Evolutionary conservation across 176 grass and related monocot species (phyloP), one percentile per base, ranked within the genome.

Genomic region (Triticum monococcum): DNA sequence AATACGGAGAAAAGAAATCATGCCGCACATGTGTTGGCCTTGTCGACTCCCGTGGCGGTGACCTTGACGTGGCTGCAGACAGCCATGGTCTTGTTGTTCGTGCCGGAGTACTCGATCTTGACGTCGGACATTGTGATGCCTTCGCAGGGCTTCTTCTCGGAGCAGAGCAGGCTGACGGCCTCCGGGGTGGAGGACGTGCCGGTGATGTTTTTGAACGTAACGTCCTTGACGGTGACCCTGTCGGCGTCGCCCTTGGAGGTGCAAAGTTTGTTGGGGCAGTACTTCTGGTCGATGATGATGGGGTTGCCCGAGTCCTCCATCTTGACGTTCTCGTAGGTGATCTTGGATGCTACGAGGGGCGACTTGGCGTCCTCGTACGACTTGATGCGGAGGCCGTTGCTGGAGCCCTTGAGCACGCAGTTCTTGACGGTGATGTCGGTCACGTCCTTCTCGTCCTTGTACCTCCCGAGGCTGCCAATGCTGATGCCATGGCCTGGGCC

Each of bases 401-500:
- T 72, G 7, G 81, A 90, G 12, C 76, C 83, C 30, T 83, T 88
- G 31, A 96, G 67, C 8, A 74, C 50, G 68, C 91, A 96, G 87
- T 93, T 82, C 79, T 89, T 82, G 46, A 93, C 91, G 14, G n/a
- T 81, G 28, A 96, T 7, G 57, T 81, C 91, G 2, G 62, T 85
- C 1, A 96, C 94, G 23, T 96, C 94, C 66, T 91, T 91, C 81
- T 96, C 94, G 25, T 93, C 80, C 73, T 41, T 54, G 82, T 93
- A 96, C 64, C 89, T 87, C 6, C 91, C 88, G 4, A 96, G 63
- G 77, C 91, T 93, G 28, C 94, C 94, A 3, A 95, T 12, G 64
- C 88, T 93, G 78, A 96, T 96, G 41, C 94, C 94, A 25, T 96
- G 91, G 43, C 94, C 91, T 6, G 91, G 94, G 11, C 94, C 92